Evolutionary conservation across 2,329 filamentous ascomycete genomes (phyloP), one percentile per base, ranked within the genome.

Genomic region (Leptographium flavum): DNA sequence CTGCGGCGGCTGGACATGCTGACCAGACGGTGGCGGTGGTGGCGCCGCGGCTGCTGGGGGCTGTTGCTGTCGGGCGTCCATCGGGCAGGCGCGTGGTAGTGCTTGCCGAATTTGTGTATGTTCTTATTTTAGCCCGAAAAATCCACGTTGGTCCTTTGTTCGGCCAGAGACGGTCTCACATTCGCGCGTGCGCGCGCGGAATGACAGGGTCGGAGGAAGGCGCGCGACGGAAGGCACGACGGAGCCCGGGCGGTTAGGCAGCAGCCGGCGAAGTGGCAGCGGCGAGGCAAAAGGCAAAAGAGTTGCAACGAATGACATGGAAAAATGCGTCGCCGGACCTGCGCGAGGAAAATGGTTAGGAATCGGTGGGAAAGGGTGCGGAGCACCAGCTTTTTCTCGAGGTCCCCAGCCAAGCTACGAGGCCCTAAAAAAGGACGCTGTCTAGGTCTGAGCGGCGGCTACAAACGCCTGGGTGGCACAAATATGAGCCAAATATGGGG

Each of bases 141-240:
- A 37, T 9, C 6, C 31, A n/a, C 11, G 39, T 17, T 15, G 37
- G 23, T 27, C 28, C 40, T 33, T 42, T 42, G 30, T 42, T 65
- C 66, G 51, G 61, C 54, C 7, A 69, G 62, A 47, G 71, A 71
- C 23, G 33, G 25, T 37, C 42, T 43, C 32, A 41, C 39, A 41
- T 41, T 41, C 27, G 14, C 28, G 17, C 19, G 10, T 31, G 37
- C 15, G 23, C n/a, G 15, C 31, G n/a, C n/a, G n/a, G n/a, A n/a
- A n/a, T n/a, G n/a, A n/a, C n/a, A n/a, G n/a, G n/a, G n/a, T n/a
- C n/a, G n/a, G n/a, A n/a, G n/a, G n/a, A n/a, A 5, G 27, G 27
- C 39, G 25, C 39, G 28, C n/a, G 23, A 37, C 5, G 17, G 5
- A 41, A 31, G 28, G 14, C 3, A 23, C 17, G 14, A 13, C 32